These are phyloP conservation scores for Corynascus novoguineensis DNA, from an alignment of 495 filamentous ascomycete genomes.

Conservation along the genomic window DNA sequence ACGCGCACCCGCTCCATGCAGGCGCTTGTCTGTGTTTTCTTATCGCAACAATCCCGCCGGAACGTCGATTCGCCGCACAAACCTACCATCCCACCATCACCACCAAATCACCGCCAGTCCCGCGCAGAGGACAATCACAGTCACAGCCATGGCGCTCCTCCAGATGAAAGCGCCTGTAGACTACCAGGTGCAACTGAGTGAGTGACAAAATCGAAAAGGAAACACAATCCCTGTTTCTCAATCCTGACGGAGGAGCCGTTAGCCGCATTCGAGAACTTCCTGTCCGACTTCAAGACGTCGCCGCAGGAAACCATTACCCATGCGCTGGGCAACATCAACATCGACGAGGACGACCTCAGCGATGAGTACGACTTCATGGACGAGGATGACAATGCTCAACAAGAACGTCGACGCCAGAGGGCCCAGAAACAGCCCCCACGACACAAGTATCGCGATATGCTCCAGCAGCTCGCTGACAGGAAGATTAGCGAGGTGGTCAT, in stretches of 20 bases:
- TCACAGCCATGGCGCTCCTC: constrained; percentile 66
- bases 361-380: constrained; percentile 96
- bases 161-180: constrained; percentile 70
- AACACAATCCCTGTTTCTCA: background rate
- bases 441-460: constrained; percentile 83
- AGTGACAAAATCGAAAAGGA: too few species aligned
- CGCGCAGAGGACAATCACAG: constrained; percentile 9
- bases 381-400: constrained; percentile 61
- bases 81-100: background rate
- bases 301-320: constrained; percentile 66
- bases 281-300: constrained; percentile 80
- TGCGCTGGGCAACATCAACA: constrained; percentile 75
- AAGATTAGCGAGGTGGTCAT: constrained; percentile 67
- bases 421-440: constrained; percentile 50
- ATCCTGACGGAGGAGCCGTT: constrained; percentile 14
- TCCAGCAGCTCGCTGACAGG: constrained; percentile 83
- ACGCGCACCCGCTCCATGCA: too few species aligned
- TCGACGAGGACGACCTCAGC: constrained; percentile 81
- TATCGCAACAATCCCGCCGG: constrained; percentile 1
- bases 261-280: constrained; percentile 84
- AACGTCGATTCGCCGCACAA: constrained; percentile 2
- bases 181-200: constrained; percentile 78
- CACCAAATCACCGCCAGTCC: background rate
- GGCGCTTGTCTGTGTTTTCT: constrained; percentile 3
- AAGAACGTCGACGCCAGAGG: constrained; percentile 42